Conservation (phyloP, 2,329 filamentous ascomycete genomes). For the Myriangium duriaei region DNA sequence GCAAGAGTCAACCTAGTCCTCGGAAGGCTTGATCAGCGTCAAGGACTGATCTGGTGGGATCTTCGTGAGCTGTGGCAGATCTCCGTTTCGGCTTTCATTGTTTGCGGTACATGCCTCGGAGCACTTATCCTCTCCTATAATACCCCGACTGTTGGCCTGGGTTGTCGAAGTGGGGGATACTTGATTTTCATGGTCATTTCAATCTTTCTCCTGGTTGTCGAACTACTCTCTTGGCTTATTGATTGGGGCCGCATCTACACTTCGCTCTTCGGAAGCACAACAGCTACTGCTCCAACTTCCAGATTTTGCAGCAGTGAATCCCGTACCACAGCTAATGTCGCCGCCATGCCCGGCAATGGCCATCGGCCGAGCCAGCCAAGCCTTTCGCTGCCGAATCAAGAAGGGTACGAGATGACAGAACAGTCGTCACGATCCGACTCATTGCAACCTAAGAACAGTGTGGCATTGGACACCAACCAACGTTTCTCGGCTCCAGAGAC, state of each 20-base stretch:
- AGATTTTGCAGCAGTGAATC: no score
- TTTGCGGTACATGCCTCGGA: slow-evolving; percentile 25
- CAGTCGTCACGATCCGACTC: no score
- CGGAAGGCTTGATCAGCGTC: slow-evolving; percentile 16
- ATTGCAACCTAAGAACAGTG: no score
- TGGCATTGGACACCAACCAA: no score
- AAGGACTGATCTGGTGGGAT: slow-evolving; percentile 30
- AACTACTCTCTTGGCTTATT: slow-evolving; percentile 25
- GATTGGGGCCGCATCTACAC: neutral
- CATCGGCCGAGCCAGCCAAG: no score
- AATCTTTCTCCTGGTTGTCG: slow-evolving; percentile 24
- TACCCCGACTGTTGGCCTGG: slow-evolving; percentile 35
- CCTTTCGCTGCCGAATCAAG: no score
- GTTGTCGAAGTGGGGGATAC: slow-evolving; percentile 30
- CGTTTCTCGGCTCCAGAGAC: no score
- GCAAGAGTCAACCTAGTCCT: slow-evolving; percentile 25
- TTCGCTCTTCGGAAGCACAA: no score
- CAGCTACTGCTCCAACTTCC: no score
- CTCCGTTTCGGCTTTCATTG: slow-evolving; percentile 24
- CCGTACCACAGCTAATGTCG: no score
- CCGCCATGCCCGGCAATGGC: slow-evolving; percentile 11
- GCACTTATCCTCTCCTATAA: slow-evolving; percentile 32
- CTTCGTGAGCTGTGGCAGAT: slow-evolving; percentile 33
- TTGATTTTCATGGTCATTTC: slow-evolving; percentile 27
- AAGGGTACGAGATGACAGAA: no score